A percentile compares a stretch with the other conserved stretches of the same genome.
These are phyloP conservation scores for Mycena vulgaris DNA, from an alignment of 768 basidiomycete species.

Conservation along the genomic window DNA sequence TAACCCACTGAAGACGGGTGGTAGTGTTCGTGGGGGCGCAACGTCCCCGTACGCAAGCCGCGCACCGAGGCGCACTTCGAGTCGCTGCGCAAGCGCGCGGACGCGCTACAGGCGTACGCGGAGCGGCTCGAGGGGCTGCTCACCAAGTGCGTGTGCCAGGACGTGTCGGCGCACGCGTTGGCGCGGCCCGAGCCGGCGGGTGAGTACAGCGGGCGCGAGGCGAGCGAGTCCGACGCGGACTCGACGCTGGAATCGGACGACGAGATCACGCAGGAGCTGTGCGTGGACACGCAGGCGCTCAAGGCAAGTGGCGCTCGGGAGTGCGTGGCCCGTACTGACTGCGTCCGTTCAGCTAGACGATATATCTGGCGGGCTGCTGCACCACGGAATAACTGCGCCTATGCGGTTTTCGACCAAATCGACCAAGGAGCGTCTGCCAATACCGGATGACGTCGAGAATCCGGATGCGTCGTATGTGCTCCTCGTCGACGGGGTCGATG, in stretches of 20 bases:
- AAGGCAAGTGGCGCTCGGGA: slow-evolving; percentile 18
- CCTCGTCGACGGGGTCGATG: slow-evolving; percentile 29
- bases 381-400: slow-evolving; percentile 15
- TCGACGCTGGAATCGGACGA: slow-evolving; percentile 27
- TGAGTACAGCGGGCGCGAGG: not conserved
- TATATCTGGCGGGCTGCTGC: slow-evolving; percentile 14
- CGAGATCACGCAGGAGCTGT: slow-evolving; percentile 32
- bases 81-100: slow-evolving; percentile 32
- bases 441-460: not conserved
- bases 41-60: slow-evolving; percentile 13
- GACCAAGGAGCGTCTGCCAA: not conserved
- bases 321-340: not conserved
- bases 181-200: slow-evolving; percentile 2
- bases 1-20: too few species aligned
- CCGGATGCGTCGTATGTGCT: slow-evolving; percentile 27
- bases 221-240: not conserved
- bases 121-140: slow-evolving; percentile 24
- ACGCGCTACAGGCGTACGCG: slow-evolving; percentile 26
- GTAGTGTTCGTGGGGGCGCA: slow-evolving; percentile 25
- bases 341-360: slow-evolving; percentile 30
- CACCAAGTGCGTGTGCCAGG: slow-evolving; percentile 32
- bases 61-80: slow-evolving; percentile 38
- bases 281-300: slow-evolving; percentile 19
- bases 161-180: slow-evolving; percentile 17
- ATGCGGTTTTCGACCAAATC: slow-evolving; percentile 7